These are phyloP conservation scores for Daldinia eschscholtzii DNA, from an alignment of 2,329 filamentous ascomycete genomes.

Conservation along the genomic window DNA sequence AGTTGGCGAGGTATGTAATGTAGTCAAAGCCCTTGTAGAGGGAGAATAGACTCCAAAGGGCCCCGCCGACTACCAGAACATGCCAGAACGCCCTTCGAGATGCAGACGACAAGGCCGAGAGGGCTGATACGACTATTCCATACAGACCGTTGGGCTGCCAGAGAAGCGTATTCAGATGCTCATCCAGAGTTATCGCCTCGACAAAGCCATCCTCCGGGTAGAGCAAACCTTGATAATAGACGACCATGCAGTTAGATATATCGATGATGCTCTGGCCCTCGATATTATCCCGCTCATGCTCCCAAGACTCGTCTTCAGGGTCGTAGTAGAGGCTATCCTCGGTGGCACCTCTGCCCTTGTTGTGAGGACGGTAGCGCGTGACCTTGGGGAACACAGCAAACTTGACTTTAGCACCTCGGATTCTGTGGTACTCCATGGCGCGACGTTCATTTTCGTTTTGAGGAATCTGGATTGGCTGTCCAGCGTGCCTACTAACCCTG, in stretches of 20 bases:
- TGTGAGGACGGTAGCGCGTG: conserved; percentile 48
- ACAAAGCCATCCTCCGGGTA: conserved; percentile 33
- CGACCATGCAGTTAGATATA: conserved; percentile 45
- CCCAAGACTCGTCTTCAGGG: not conserved
- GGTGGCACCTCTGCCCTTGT: conserved; percentile 29
- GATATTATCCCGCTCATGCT: not conserved
- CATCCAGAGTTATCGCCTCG: conserved; percentile 42
- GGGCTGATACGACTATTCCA: not conserved
- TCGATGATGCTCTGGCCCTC: conserved; percentile 49
- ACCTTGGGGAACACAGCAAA: conserved; percentile 52
- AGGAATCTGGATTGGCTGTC: conserved; percentile 15
- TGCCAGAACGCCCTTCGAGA: conserved; percentile 23
- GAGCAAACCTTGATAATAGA: conserved; percentile 53
- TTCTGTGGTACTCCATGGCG: conserved; percentile 42
- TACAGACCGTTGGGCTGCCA: conserved; percentile 9
- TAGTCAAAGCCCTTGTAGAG: not conserved
- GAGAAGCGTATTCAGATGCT: conserved; percentile 29
- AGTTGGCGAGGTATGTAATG: not conserved
- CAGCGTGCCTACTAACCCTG: not conserved
- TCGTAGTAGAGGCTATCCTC: not conserved
- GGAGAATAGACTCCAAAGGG: not conserved
- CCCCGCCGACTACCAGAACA: not conserved
- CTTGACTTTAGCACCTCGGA: conserved; percentile 52
- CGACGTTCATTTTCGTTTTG: conserved; percentile 26
- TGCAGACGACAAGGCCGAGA: not conserved